Base-by-base conservation (phyloP, 2,329 filamentous ascomycete species). In the Akanthomyces uredinophilus region DNA sequence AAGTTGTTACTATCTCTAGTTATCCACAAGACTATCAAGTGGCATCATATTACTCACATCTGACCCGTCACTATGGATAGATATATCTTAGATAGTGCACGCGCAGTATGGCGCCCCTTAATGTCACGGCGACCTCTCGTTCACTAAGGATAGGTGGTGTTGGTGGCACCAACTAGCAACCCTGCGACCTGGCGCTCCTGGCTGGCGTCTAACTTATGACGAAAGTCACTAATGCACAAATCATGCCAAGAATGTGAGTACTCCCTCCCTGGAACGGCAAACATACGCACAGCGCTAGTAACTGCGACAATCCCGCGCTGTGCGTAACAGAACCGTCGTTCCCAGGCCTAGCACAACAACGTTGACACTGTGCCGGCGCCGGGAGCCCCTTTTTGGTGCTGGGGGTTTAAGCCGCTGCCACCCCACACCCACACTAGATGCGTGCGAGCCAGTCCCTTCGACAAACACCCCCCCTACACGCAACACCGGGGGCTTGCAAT, bases 381-480 rank as follows among this genome's bases (percentile, higher is more conserved):
- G 32, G 44, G 20, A 47, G 35, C 51, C 60, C 60, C 60, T 56
- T 61, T 61, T 61, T 50, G 32, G 52, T 27, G 49, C 49, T 11
- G 18, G 44, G 43, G 52, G 35, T 49, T 61, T 51, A 24, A 60
- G 32, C 58, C 58, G 49, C 13, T 44, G 50, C 29, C 59, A 61
- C 59, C 57, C 57, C 59, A 54, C 50, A 49, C 39, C 56, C 57
- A 52, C 35, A 52, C 35, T 39, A 37, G 14, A 39, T 39, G 27
- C 11, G 32, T 27, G 22, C 35, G 18, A 59, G 27, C 32, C 52
- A 55, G 56, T 50, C 35, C 55, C 44, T 41, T 59, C 54, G 27
- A 8, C 24, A 47, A 43, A 24, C 16, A 46, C 54, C 32, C 20
- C 29, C 54, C 57, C 35, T 52, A 60, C 49, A 51, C 27, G 35